phyloP scores from a whole-genome alignment of 1,284 basidiomycete genomes.

The Vanrija sp. region DNA sequence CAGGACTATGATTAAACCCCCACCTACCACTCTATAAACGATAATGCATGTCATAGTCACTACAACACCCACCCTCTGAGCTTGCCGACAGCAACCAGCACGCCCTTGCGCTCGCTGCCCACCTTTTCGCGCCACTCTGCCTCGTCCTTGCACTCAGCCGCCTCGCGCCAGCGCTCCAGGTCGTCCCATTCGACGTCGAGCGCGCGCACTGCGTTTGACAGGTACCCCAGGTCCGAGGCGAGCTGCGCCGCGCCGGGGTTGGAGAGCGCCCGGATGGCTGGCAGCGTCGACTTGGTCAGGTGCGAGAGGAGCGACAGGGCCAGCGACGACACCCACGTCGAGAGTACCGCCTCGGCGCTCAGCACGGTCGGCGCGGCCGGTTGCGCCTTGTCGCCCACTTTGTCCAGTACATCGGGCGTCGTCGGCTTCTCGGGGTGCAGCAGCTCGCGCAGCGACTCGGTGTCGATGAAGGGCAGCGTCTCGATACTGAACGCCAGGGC shows the following conservation, averaged over 20 bases:
- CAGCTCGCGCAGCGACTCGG: conserved; percentile 53
- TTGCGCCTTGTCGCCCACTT: neutral
- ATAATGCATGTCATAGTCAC: neutral
- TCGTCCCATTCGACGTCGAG: conserved; percentile 78
- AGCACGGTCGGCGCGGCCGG: neutral
- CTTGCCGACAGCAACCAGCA: conserved; percentile 10
- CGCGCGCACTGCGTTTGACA: conserved; percentile 84
- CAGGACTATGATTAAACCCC: too few species aligned
- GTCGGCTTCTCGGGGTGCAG: conserved; percentile 49
- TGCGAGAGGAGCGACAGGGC: conserved; percentile 71
- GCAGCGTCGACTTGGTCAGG: conserved; percentile 63
- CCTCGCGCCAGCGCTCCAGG: conserved; percentile 69
- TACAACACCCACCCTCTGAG: conserved; percentile 1
- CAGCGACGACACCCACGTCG: conserved; percentile 86
- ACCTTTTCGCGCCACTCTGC: conserved; percentile 35
- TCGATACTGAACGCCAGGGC: conserved; percentile 83
- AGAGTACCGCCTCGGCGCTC: conserved; percentile 67
- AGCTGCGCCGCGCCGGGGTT: conserved; percentile 73
- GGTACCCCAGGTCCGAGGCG: conserved; percentile 79
- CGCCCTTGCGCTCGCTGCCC: conserved; percentile 12
- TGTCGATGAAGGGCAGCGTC: conserved; percentile 68
- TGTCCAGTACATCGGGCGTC: neutral
- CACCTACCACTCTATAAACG: too few species aligned
- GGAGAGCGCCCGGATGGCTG: conserved; percentile 59
- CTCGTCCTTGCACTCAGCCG: conserved; percentile 59